A percentile compares a stretch with the other conserved stretches of the same genome.
Evolutionary conservation across 1,284 basidiomycete genomes (phyloP).

Genomic region (Cryptococcus floricola): DNA sequence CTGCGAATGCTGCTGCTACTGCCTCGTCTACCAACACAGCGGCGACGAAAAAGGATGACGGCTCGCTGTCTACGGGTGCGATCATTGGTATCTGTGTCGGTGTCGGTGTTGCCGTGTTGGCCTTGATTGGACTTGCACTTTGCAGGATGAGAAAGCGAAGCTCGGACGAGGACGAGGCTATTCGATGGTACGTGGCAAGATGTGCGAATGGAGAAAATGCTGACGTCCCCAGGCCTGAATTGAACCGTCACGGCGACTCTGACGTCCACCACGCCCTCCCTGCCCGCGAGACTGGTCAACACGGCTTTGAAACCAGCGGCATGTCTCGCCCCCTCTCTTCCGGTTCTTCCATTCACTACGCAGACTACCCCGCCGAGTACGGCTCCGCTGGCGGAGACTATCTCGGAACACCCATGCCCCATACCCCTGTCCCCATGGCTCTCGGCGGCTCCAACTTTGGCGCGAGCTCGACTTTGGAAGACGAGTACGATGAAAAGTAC

Average conservation of each 20-base stretch:
- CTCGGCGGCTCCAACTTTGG: conserved; percentile 35
- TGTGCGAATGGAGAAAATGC: neutral
- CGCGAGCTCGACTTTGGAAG: conserved; percentile 25
- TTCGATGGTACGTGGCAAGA: conserved; percentile 38
- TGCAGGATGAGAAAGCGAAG: conserved; percentile 39
- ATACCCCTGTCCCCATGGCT: conserved; percentile 24
- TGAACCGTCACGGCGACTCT: conserved; percentile 48
- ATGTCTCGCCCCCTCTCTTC: conserved; percentile 35
- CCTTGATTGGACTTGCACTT: conserved; percentile 31
- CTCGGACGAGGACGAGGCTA: conserved; percentile 45
- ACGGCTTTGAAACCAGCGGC: conserved; percentile 42
- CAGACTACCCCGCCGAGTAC: conserved; percentile 17
- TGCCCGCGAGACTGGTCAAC: conserved; percentile 40
- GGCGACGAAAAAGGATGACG: conserved; percentile 7
- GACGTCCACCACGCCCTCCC: conserved; percentile 45
- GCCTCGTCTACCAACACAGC: neutral
- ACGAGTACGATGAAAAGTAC: conserved; percentile 28
- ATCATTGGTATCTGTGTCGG: conserved; percentile 46
- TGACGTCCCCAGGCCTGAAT: conserved; percentile 38
- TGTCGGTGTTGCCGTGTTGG: conserved; percentile 38
- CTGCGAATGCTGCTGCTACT: conserved; percentile 8
- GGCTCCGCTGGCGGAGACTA: conserved; percentile 13
- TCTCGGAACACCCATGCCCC: neutral
- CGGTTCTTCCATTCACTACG: conserved; percentile 28
- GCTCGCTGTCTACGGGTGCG: conserved; percentile 35